A percentile compares a stretch with the other conserved stretches of the same genome.
Evolutionary conservation across 2,329 filamentous ascomycete genomes (phyloP).

Genomic region (Scleromitrula shiraiana): DNA sequence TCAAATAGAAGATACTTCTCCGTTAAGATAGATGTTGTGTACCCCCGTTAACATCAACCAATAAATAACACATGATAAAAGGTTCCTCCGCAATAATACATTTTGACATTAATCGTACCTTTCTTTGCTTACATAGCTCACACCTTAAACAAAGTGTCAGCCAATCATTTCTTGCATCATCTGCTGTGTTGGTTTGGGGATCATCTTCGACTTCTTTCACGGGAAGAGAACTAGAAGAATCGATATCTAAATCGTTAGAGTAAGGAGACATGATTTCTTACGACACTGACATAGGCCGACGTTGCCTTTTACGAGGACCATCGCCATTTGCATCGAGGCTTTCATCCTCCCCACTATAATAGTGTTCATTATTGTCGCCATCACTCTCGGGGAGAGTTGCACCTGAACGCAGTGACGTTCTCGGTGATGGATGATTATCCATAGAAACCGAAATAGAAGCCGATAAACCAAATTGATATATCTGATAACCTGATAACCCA

Average conservation of each 20-base stretch:
- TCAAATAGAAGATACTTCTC: neutral
- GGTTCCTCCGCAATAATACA: too few species aligned
- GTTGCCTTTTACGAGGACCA: constrained; percentile 36
- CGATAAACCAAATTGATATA: neutral
- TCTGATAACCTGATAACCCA: neutral
- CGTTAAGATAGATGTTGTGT: too few species aligned
- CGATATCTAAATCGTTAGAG: constrained; percentile 11
- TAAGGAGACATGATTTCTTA: constrained; percentile 31
- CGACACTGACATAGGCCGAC: constrained; percentile 41
- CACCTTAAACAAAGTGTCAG: constrained; percentile 43
- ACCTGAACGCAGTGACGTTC: constrained; percentile 19
- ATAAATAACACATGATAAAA: neutral
- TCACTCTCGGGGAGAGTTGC: constrained; percentile 27
- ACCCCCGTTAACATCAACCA: too few species aligned
- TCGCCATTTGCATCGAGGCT: constrained; percentile 28
- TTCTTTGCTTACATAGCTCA: constrained; percentile 74
- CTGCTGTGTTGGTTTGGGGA: neutral
- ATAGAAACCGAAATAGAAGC: constrained; percentile 14
- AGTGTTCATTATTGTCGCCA: constrained; percentile 21
- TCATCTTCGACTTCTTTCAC: constrained; percentile 13
- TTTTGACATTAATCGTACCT: constrained; percentile 40
- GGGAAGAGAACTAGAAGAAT: constrained; percentile 13
- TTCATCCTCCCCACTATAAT: constrained; percentile 27
- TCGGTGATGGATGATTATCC: constrained; percentile 27
- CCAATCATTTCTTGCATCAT: constrained; percentile 22